phyloP scores from a whole-genome alignment of 176 grass and related monocot species.

The Phyllostachys edulis region DNA sequence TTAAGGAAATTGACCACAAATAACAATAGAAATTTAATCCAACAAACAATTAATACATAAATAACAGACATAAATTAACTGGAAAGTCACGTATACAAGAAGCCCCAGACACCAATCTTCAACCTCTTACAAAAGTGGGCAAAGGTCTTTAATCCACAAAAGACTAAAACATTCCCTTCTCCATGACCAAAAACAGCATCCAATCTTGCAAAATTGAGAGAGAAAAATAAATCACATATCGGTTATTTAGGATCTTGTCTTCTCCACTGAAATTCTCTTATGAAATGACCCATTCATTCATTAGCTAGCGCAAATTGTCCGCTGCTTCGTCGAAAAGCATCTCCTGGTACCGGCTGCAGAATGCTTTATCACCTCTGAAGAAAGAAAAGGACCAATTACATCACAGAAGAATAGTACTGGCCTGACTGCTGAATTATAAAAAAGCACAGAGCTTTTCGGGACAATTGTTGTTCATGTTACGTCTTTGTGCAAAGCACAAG shows the following conservation, averaged over 20 bases:
- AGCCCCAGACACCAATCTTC: slow-evolving; percentile 18
- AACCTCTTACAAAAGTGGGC: slow-evolving; percentile 43
- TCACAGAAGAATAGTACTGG: slow-evolving; percentile 28
- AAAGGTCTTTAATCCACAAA: slow-evolving; percentile 47
- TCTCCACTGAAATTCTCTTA: slow-evolving; percentile 33
- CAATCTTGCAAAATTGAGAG: slow-evolving; percentile 33
- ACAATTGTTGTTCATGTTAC: slow-evolving; percentile 17
- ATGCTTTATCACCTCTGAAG: slow-evolving; percentile 63
- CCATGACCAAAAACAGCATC: slow-evolving; percentile 42
- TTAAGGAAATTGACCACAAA: no score
- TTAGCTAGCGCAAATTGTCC: slow-evolving; percentile 48
- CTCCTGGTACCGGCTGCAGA: slow-evolving; percentile 62
- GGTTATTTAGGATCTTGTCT: slow-evolving; percentile 42
- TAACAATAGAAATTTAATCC: no score
- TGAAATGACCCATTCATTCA: not conserved
- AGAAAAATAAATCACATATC: slow-evolving; percentile 17
- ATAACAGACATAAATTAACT: not conserved
- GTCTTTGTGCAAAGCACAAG: slow-evolving; percentile 28
- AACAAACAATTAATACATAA: no score
- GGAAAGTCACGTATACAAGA: not conserved
- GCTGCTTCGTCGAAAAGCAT: slow-evolving; percentile 50
- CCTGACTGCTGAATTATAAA: slow-evolving; percentile 28
- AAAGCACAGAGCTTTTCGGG: slow-evolving; percentile 4
- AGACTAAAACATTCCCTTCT: slow-evolving; percentile 42
- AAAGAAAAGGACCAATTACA: slow-evolving; percentile 26